Percentiles rank a stretch among this genome's conserved stretches.
These are phyloP conservation scores for Melampsora larici-populina DNA, from an alignment of 1,284 basidiomycete species.

Conservation along the genomic window DNA sequence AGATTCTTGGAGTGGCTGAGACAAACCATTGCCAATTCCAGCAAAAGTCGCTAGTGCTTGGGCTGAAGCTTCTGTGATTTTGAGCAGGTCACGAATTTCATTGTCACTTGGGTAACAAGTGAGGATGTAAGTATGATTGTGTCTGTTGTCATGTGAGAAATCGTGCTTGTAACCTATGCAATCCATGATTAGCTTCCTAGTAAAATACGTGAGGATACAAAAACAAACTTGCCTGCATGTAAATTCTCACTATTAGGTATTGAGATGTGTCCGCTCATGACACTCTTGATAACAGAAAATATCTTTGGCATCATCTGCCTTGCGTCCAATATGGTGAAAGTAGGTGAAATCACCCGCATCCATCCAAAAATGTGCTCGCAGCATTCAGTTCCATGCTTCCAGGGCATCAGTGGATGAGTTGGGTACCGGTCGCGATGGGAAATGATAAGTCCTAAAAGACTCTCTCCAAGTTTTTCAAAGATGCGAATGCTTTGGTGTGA, in stretches of 20 bases:
- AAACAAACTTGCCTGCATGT: background rate
- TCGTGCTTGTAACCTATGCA: background rate
- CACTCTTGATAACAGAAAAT: slow-evolving; percentile 6
- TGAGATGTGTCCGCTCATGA: background rate
- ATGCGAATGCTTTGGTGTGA: slow-evolving; percentile 16
- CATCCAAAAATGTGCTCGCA: too few species aligned
- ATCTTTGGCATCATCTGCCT: too few species aligned
- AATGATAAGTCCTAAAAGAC: too few species aligned
- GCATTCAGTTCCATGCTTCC: too few species aligned
- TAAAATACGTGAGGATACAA: too few species aligned
- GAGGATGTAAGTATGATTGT: background rate
- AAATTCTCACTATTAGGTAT: background rate
- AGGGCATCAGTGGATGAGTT: too few species aligned
- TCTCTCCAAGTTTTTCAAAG: background rate
- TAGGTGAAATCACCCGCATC: too few species aligned
- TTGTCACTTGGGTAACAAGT: background rate
- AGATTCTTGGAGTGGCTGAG: too few species aligned
- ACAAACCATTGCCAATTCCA: too few species aligned
- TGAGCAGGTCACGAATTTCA: background rate
- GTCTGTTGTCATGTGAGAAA: background rate
- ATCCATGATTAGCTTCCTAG: background rate
- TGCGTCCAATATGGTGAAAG: too few species aligned
- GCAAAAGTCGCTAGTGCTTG: background rate
- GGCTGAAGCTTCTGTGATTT: background rate
- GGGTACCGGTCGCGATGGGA: too few species aligned